Evolutionary conservation across 2,329 filamentous ascomycete species (phyloP).

Genomic region (Sporothrix dimorphospora): DNA sequence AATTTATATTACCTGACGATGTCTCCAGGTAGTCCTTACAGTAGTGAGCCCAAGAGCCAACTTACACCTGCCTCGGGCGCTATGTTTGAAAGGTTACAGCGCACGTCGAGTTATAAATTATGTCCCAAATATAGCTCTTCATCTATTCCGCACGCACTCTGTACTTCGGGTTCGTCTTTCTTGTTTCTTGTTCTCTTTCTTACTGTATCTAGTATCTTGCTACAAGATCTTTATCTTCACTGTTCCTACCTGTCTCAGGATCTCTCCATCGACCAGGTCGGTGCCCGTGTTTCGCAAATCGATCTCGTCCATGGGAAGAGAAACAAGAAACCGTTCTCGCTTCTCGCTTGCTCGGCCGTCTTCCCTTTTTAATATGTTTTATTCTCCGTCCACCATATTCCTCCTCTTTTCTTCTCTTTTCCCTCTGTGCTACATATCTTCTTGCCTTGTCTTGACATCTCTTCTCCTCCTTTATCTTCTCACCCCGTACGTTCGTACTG

Average conservation of each 20-base stretch:
- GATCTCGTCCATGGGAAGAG: background rate
- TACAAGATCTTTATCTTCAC: too few species aligned
- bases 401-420: background rate
- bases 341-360: background rate
- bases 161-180: too few species aligned
- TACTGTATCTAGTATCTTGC: too few species aligned
- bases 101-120: background rate
- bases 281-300: slow-evolving; percentile 13
- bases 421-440: background rate
- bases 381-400: background rate
- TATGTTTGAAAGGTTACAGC: background rate
- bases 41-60: background rate
- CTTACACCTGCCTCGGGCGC: background rate
- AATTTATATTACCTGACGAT: background rate
- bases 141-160: slow-evolving; percentile 4
- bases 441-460: background rate
- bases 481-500: background rate
- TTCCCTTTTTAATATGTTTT: background rate
- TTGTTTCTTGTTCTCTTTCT: background rate
- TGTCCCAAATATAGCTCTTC: slow-evolving; percentile 7
- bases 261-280: background rate
- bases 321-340: background rate
- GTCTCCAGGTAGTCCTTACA: background rate
- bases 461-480: background rate
- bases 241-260: background rate